A percentile compares a stretch with the other conserved stretches of the same genome.
Evolutionary conservation across 2,329 filamentous ascomycete species (phyloP).

Genomic region (Apiospora arundinis): DNA sequence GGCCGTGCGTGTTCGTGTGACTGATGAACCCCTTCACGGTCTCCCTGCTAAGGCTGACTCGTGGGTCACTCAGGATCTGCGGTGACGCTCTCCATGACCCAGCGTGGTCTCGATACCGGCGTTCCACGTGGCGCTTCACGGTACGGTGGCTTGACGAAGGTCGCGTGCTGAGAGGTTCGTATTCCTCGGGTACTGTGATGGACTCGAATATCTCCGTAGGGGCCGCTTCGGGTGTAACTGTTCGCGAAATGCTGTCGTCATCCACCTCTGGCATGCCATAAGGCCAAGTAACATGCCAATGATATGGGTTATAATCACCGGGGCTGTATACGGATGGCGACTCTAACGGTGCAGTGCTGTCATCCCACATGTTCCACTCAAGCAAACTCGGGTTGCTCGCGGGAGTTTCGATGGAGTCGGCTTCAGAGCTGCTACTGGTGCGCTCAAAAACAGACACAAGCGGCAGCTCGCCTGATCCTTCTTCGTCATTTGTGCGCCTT

Average conservation of each 20-base stretch:
- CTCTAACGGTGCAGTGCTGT: slow-evolving; percentile 36
- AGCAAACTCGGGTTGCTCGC: slow-evolving; percentile 42
- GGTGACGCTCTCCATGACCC: slow-evolving; percentile 51
- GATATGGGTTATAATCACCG: slow-evolving; percentile 42
- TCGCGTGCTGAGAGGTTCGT: slow-evolving; percentile 35
- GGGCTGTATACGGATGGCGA: slow-evolving; percentile 40
- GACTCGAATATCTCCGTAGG: slow-evolving; percentile 41
- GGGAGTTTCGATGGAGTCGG: slow-evolving; percentile 48
- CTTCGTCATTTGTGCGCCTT: slow-evolving; percentile 42
- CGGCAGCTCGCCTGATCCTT: slow-evolving; percentile 40
- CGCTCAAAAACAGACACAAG: slow-evolving; percentile 58
- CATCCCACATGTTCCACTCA: slow-evolving; percentile 36
- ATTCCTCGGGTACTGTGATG: slow-evolving; percentile 39
- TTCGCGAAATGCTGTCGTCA: slow-evolving; percentile 36
- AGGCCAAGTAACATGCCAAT: slow-evolving; percentile 47
- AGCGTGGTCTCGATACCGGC: slow-evolving; percentile 50
- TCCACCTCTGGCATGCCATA: slow-evolving; percentile 26
- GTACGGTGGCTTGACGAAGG: slow-evolving; percentile 47
- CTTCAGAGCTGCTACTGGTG: slow-evolving; percentile 55
- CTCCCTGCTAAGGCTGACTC: slow-evolving; percentile 49
- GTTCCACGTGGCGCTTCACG: slow-evolving; percentile 45
- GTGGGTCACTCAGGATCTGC: slow-evolving; percentile 46
- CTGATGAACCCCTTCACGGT: slow-evolving; percentile 45
- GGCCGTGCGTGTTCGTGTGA: slow-evolving; percentile 26
- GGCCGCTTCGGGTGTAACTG: slow-evolving; percentile 36